A percentile compares a stretch with the other conserved stretches of the same genome.
Evolutionary conservation across 2,329 filamentous ascomycete species (phyloP).

Genomic region (Alternaria longipes): DNA sequence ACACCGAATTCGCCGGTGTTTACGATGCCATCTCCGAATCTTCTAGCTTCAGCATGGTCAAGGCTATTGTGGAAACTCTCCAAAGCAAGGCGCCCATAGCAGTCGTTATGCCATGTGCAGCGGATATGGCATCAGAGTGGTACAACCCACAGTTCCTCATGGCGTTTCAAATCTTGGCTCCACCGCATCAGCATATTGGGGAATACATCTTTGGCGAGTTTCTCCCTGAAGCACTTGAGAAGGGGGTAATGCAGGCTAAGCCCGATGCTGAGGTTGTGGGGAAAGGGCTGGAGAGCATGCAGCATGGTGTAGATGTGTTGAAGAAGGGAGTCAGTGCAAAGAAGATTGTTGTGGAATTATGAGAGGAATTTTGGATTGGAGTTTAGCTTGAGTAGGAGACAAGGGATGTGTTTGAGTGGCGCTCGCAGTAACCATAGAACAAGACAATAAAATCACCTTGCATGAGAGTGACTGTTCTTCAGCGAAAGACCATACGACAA

Average conservation of each 20-base stretch:
- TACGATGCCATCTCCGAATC: neutral
- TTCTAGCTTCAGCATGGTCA: neutral
- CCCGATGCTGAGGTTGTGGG: neutral
- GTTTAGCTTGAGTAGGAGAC: too few relatives aligned
- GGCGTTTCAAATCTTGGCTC: neutral
- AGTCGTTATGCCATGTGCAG: neutral
- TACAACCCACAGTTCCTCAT: neutral
- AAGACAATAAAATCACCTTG: too few relatives aligned
- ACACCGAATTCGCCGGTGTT: neutral
- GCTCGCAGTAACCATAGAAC: too few relatives aligned
- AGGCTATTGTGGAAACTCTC: neutral
- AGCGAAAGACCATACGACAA: too few relatives aligned
- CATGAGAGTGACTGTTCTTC: too few relatives aligned
- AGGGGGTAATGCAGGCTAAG: neutral
- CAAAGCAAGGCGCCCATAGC: neutral
- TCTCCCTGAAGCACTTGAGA: neutral
- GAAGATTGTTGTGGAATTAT: neutral
- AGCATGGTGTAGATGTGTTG: neutral
- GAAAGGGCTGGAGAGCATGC: neutral
- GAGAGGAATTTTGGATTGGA: too few relatives aligned
- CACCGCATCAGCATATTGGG: neutral
- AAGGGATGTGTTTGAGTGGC: too few relatives aligned
- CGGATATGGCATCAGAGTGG: neutral
- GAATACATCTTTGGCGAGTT: neutral
- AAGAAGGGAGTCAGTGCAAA: neutral